Base-by-base conservation (phyloP, 2,329 filamentous ascomycete genomes). In the Cladosporium sp. region DNA sequence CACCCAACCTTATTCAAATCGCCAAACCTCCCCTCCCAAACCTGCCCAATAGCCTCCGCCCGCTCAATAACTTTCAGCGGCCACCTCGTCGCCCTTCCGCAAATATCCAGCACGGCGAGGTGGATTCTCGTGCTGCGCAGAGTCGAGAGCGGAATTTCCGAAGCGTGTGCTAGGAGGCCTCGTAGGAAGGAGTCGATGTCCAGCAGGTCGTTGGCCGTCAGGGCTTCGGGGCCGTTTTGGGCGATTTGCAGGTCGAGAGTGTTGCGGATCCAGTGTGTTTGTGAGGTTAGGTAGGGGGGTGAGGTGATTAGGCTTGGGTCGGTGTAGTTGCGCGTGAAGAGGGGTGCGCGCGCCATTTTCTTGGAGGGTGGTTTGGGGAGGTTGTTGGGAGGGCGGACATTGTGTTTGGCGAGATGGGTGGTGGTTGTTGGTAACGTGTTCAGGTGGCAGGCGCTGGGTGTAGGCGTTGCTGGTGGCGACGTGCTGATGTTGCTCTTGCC, bases 71-170 rank as follows among this genome's bases (percentile, higher is more conserved):
- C 56, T 27, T 67, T 64, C 0, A 62, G 60, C 8, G 74, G 74
- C 74, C 74, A 77, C 30, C 74, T 61, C 2, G 74, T 76, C 2
- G 71, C 73, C 20, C 67, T 66, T 4, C 73, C 72, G 8, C 69
- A 56, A 4, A 77, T 68, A 2, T 70, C 68, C 41, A 64, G 58
- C 7, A 77, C 60, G 0, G 73, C 74, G 29, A 66, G 61, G 52
- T 77, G 73, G n/a, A 77, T 72, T 15, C 73, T 68, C 6, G 72
- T 73, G 29, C 66, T 70, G 7, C 70, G 66, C 5, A 76, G 54
- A 34, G 68, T 65, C 13, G 63, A 57, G 0, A 68, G 54, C 63
- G 39, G 74, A 60, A 9, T 43, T 61, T 37, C 36, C 58, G 22
- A 48, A 42, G 17, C 51, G 52, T 2, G 67, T 47, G 27, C 29